Percentiles rank a stretch among this genome's conserved stretches.
Evolutionary conservation across 2,329 filamentous ascomycete species (phyloP).

Genomic region (Escovopsis weberi): DNA sequence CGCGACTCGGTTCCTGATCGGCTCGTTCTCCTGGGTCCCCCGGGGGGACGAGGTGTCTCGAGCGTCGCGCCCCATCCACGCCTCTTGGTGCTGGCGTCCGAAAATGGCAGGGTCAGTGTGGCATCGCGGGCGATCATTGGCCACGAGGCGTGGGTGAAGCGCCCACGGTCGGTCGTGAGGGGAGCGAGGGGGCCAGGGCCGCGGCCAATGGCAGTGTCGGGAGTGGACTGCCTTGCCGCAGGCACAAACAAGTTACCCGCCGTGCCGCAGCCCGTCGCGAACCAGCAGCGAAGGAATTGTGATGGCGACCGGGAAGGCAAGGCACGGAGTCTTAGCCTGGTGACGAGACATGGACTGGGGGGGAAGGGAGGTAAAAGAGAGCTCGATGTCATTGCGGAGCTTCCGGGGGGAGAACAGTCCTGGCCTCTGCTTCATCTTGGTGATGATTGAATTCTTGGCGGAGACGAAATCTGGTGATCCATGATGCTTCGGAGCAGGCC

Average conservation of each 20-base stretch:
- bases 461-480: too few species aligned
- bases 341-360: background rate
- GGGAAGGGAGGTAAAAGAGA: too few species aligned
- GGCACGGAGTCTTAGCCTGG: background rate
- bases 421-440: too few species aligned
- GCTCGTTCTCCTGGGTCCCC: too few species aligned
- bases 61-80: background rate
- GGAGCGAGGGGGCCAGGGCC: background rate
- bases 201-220: conserved; percentile 4
- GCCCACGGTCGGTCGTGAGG: conserved; percentile 1
- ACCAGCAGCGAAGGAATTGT: background rate
- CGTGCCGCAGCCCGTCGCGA: background rate
- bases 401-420: too few species aligned
- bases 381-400: too few species aligned
- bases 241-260: background rate
- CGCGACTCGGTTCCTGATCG: too few species aligned
- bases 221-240: background rate
- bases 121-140: conserved; percentile 4
- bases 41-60: too few species aligned
- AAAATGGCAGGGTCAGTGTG: background rate
- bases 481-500: too few species aligned
- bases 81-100: background rate
- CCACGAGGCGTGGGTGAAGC: conserved; percentile 3
- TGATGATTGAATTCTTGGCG: too few species aligned
- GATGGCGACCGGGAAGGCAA: background rate